Evolutionary conservation across 2,329 filamentous ascomycete species (phyloP), one percentile per base, ranked within the genome.

Genomic region (Pseudogymnoascus sp.): DNA sequence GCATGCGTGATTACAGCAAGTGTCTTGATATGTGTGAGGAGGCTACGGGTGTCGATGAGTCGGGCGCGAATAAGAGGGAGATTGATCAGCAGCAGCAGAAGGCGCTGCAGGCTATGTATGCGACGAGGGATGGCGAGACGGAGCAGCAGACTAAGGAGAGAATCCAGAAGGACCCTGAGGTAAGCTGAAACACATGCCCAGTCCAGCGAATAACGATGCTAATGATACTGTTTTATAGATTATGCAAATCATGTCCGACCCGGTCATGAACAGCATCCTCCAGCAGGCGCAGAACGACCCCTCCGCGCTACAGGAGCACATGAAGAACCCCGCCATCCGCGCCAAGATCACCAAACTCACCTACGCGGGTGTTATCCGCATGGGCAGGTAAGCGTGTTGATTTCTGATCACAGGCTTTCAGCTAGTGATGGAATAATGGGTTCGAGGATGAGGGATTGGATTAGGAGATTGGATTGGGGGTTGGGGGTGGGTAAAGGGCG

Each of bases 1-100:
- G 92, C 70, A 99, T 99, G 94, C 90, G 94, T 75, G 93, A 99
- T 76, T 97, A 96, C 81, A 96, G 88, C 75, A 93, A 92, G 75
- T 95, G 90, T 72, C 80, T 97, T 63, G 94, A 99, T 72, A 89
- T 88, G 6, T 96, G 92, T 78, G 85, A 85, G 39, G 90, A 92
- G 73, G 94, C 95, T 0, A 79, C 82, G 7, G 82, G 86, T 69
- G 83, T 95, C 64, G 94, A 99, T 74, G 82, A 81, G 63, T 79
- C 77, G 62, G 55, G 55, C 15, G 91, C 90, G 73, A 94, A 97
- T 73, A 81, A 88, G 0, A 85, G 91, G 40, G 94, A 99, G 79
- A 96, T 99, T 70, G 91, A 97, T 72, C 84, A 90, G 74, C 91
- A 96, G 77, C 89, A 93, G 75, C 89, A 96, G 76, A 97, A 97